Evolutionary conservation across 495 filamentous ascomycete species (phyloP), one percentile per base, ranked within the genome.

Genomic region (Podospora didyma): DNA sequence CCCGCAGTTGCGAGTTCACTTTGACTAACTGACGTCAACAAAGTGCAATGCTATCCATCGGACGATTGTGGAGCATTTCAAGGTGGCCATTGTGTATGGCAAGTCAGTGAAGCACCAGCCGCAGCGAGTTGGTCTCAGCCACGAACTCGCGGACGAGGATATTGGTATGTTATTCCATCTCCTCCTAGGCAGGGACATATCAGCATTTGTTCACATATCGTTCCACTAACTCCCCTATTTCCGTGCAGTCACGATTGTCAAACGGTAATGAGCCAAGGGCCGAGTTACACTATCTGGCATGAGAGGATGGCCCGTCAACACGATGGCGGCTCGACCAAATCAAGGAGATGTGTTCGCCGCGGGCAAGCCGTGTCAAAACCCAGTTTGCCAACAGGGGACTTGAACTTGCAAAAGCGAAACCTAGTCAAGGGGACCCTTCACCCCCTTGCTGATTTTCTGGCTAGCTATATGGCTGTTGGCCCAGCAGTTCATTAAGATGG

Each of bases 41-140:
- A 28, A 97, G 92, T 98, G 94, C 74, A 95, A 96, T 74, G 79
- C 90, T 58, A 98, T 98, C 73, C 94, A 98, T 74, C 89, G 91
- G 70, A 92, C 85, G 31, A 98, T 98, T 66, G 82, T 96, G 53
- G 94, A 98, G 67, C 87, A 96, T 62, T 98, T 98, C 82, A 94
- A 91, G 76, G 80, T 84, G 34, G 94, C 94, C 17, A 86, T 98
- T 71, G 94, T 98, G 46, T 98, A 97, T 73, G 94, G 94, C 50
- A 90, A 90, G 63, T 96, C 92, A 41, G 94, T 98, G 37, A 97
- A 96, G 81, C 94, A 98, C 77, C 94, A 98, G 75, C 94, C 94
- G 59, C 95, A 97, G 76, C 83, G 91, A 58, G 94, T 98, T 57
- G 94, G 94, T 53, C 81, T 98, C 56, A 74, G 84, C 20, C 94